Evolutionary conservation across 2,329 filamentous ascomycete genomes (phyloP), one percentile per base, ranked within the genome.

Genomic region (Chalaropsis ovoidea): DNA sequence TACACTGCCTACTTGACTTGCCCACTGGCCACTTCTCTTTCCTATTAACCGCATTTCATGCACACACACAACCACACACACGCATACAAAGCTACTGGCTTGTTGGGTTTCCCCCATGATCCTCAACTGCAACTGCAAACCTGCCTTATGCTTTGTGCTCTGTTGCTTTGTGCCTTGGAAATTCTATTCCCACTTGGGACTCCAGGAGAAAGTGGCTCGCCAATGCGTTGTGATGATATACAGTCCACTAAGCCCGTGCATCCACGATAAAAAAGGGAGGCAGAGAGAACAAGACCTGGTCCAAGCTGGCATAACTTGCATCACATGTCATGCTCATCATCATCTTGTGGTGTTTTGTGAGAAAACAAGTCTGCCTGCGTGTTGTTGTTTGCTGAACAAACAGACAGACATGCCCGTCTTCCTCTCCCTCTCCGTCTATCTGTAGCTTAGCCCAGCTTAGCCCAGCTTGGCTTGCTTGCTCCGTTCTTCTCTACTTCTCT

Each of bases 261-360:
- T 31, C 52, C 24, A 27, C 11, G 24, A 56, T 56, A 31, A 56
- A 24, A 56, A 31, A 19, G 52, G 15, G 49, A 19, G 22, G 5
- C 19, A 4, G 49, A 6, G 47, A 52, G 47, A 52, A 56, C 52
- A 56, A 31, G 52, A 56, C 52, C 52, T 56, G 52, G 52, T 31
- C 52, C 6, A 35, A 56, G 52, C 52, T 35, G 22, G 24, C 27
- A 10, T 7, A 2, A 19, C 49, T 27, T 56, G 52, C 22, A 56
- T 56, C 52, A 56, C 52, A 56, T 35, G 52, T n/a, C 52, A 56
- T 31, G 52, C 52, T 31, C 24, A 49, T 56, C 52, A 31, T n/a
- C 52, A 56, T 19, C 52, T 15, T 52, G 47, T 17, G n/a, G 11
- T 11, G 49, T 2, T 31, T n/a, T 43, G 6, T 10, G 17, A 43